A percentile compares a stretch with the other conserved stretches of the same genome.
Evolutionary conservation across 1,284 basidiomycete species (phyloP).

Genomic region (Meira miltonrushii): DNA sequence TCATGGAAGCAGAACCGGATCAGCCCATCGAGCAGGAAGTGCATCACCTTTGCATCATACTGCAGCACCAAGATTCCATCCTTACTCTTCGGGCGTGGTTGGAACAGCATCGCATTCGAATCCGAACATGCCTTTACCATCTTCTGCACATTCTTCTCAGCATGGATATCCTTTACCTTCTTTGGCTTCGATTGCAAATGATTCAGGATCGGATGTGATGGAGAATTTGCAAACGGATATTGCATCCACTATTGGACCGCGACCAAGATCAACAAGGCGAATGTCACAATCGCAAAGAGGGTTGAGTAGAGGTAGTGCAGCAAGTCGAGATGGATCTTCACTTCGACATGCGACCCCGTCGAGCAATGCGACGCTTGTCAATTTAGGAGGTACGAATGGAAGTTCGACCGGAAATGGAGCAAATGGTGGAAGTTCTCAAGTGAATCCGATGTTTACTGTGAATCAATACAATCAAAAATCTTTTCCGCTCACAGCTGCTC

Average conservation of each 20-base stretch:
- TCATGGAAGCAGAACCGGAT: constrained; percentile 36
- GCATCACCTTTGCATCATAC: constrained; percentile 44
- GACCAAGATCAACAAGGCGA: constrained; percentile 4
- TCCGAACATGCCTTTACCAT: background rate
- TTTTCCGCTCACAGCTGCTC: no score
- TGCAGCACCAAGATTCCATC: constrained; percentile 43
- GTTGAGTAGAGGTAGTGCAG: constrained; percentile 11
- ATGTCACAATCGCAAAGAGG: constrained; percentile 5
- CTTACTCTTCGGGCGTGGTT: constrained; percentile 31
- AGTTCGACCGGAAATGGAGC: constrained; percentile 8
- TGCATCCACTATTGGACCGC: background rate
- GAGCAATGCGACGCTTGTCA: constrained; percentile 1
- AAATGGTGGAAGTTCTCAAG: background rate
- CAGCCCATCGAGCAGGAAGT: constrained; percentile 38
- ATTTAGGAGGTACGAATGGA: constrained; percentile 5
- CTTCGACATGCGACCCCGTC: background rate
- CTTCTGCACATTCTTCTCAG: background rate
- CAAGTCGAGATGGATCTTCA: background rate
- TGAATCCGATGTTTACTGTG: constrained; percentile 37
- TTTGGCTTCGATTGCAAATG: constrained; percentile 5
- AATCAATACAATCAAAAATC: background rate
- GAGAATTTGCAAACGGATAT: background rate
- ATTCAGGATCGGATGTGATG: background rate
- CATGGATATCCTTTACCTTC: constrained; percentile 4
- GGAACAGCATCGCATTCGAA: background rate